These are phyloP conservation scores for Ogataea allantospora DNA, from an alignment of 805 yeast genomes.

Conservation along the genomic window DNA sequence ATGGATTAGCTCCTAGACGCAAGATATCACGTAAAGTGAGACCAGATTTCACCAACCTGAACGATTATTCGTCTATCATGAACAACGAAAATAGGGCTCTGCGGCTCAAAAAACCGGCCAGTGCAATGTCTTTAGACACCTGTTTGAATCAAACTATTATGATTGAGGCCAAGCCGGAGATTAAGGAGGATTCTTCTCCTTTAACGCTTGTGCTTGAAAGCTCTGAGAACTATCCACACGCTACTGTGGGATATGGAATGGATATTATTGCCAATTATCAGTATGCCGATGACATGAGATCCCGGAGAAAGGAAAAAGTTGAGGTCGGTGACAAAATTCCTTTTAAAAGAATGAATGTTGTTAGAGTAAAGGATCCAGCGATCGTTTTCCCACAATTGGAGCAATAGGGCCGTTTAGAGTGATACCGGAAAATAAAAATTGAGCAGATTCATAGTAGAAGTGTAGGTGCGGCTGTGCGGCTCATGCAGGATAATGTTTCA, in stretches of 20 bases:
- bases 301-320: constrained; percentile 6
- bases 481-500: constrained; percentile 6
- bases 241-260: constrained; percentile 19
- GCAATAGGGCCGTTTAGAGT: constrained; percentile 5
- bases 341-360: constrained; percentile 9
- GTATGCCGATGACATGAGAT: constrained; percentile 12
- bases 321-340: constrained; percentile 1
- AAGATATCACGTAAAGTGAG: constrained; percentile 12
- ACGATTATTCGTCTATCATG: constrained; percentile 16
- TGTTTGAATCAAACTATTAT: constrained; percentile 19
- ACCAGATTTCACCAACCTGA: constrained; percentile 20
- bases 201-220: constrained; percentile 21
- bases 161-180: constrained; percentile 20
- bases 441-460: neutral
- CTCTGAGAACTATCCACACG: constrained; percentile 8
- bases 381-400: constrained; percentile 7
- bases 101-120: constrained; percentile 6
- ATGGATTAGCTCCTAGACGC: constrained; percentile 24
- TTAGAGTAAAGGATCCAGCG: constrained; percentile 8
- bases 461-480: constrained; percentile 9
- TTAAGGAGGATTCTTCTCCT: constrained; percentile 12
- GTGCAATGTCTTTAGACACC: constrained; percentile 12
- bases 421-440: constrained; percentile 6
- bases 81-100: constrained; percentile 19
- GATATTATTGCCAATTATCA: constrained; percentile 22